Conservation (phyloP, 352 stramenopile species). For the Globisporangium cylindrosporum region DNA sequence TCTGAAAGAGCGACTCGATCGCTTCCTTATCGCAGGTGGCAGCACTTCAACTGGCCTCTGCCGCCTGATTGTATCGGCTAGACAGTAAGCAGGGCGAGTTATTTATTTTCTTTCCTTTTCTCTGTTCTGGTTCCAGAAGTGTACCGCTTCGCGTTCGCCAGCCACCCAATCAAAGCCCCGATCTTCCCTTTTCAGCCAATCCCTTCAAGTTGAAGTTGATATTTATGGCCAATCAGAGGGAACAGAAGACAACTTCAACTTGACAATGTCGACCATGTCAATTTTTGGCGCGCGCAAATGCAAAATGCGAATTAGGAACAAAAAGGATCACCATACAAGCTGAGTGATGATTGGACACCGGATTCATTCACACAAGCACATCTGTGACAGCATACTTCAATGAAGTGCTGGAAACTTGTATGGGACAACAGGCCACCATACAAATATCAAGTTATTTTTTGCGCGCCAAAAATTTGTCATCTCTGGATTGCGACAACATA, state of each 20-base stretch:
- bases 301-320: not conserved
- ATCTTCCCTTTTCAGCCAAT: slow-evolving; percentile 28
- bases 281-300: not conserved
- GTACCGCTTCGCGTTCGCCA: slow-evolving; percentile 1
- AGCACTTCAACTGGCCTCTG: slow-evolving; percentile 7
- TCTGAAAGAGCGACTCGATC: not conserved
- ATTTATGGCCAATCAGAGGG: slow-evolving; percentile 28
- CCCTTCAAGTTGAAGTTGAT: slow-evolving; percentile 24
- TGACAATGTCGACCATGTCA: slow-evolving; percentile 10
- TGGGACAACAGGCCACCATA: not conserved
- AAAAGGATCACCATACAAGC: not conserved
- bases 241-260: slow-evolving; percentile 35
- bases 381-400: not conserved
- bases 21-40: not conserved
- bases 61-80: not conserved
- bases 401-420: not conserved
- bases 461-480: not conserved
- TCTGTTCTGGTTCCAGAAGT: slow-evolving; percentile 17
- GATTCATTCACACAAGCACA: not conserved
- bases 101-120: slow-evolving; percentile 25
- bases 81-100: slow-evolving; percentile 9
- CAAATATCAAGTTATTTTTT: not conserved
- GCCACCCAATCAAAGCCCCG: slow-evolving; percentile 7
- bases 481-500: not conserved
- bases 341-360: not conserved